Conservation (phyloP, 768 basidiomycete species). For the Tricholomella constricta region DNA sequence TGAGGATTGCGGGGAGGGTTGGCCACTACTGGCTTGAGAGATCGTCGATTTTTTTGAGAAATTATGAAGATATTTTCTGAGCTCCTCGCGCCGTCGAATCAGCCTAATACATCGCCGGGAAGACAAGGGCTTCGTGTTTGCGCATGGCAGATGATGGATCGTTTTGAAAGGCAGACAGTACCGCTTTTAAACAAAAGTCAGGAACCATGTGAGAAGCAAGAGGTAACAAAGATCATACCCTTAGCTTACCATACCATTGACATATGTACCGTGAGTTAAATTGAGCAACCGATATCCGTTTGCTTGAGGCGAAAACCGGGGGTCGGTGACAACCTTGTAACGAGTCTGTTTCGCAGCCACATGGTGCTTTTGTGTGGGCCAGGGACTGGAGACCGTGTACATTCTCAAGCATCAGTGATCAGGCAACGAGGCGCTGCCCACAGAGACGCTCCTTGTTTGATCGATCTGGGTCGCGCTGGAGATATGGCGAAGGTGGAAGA, state of each 20-base stretch:
- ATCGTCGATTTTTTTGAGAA: background rate
- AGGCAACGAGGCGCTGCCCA: constrained; percentile 1
- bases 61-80: constrained; percentile 1
- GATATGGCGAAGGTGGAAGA: constrained; percentile 18
- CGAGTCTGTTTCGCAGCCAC: constrained; percentile 3
- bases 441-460: constrained; percentile 13
- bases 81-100: constrained; percentile 9
- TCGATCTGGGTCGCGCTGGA: constrained; percentile 17
- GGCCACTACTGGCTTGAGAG: constrained; percentile 34
- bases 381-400: constrained; percentile 1
- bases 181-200: constrained; percentile 21
- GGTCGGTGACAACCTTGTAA: constrained; percentile 9
- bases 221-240: constrained; percentile 22
- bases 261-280: constrained; percentile 15
- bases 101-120: constrained; percentile 25
- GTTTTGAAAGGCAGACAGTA: constrained; percentile 19
- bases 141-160: constrained; percentile 26
- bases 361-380: constrained; percentile 7
- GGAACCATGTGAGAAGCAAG: constrained; percentile 12
- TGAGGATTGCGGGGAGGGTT: constrained; percentile 53
- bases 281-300: constrained; percentile 1
- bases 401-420: constrained; percentile 14
- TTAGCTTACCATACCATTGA: constrained; percentile 22
- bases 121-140: constrained; percentile 25
- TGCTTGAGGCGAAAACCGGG: constrained; percentile 12